Percentiles rank a stretch among this genome's conserved stretches.
These are phyloP conservation scores for Fusarium coicis DNA, from an alignment of 2,329 filamentous ascomycete species.

Conservation along the genomic window DNA sequence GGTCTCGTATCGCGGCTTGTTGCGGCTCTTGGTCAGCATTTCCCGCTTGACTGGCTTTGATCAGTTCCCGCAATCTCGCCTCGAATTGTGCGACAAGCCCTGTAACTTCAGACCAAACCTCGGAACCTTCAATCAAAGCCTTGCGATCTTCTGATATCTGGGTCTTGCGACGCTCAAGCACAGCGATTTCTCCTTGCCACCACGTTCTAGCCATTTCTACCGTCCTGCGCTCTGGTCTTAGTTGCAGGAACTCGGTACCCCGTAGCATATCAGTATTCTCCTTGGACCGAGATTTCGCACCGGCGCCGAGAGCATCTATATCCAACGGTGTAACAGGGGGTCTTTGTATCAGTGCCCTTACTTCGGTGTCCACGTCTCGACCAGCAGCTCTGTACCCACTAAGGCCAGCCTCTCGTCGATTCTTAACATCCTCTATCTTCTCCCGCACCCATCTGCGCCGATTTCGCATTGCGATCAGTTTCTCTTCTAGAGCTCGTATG, in stretches of 20 bases:
- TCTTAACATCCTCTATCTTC: constrained; percentile 71
- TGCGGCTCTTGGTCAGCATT: constrained; percentile 48
- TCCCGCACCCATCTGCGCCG: constrained; percentile 68
- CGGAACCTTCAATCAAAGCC: constrained; percentile 74
- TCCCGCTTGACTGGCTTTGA: constrained; percentile 52
- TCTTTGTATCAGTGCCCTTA: constrained; percentile 67
- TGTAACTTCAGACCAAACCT: constrained; percentile 73
- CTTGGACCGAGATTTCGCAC: constrained; percentile 17
- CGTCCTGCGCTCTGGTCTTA: constrained; percentile 74
- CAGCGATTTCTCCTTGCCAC: constrained; percentile 72
- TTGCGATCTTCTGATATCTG: constrained; percentile 69
- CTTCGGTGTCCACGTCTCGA: constrained; percentile 71
- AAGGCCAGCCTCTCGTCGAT: constrained; percentile 74
- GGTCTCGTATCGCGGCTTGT: constrained; percentile 55
- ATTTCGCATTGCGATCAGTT: constrained; percentile 69
- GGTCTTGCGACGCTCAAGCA: constrained; percentile 64
- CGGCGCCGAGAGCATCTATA: constrained; percentile 52
- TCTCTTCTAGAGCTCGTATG: constrained; percentile 73
- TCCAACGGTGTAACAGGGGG: constrained; percentile 67
- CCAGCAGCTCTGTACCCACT: constrained; percentile 77
- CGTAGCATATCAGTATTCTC: constrained; percentile 46
- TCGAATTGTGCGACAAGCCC: constrained; percentile 73
- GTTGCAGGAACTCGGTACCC: constrained; percentile 65
- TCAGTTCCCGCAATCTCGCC: constrained; percentile 65
- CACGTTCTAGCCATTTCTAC: constrained; percentile 76